Percentiles rank a stretch among this genome's conserved stretches.
These are phyloP conservation scores for Saccharomycopsis oosterbeekiorum DNA, from an alignment of 805 yeast species.

Conservation along the genomic window DNA sequence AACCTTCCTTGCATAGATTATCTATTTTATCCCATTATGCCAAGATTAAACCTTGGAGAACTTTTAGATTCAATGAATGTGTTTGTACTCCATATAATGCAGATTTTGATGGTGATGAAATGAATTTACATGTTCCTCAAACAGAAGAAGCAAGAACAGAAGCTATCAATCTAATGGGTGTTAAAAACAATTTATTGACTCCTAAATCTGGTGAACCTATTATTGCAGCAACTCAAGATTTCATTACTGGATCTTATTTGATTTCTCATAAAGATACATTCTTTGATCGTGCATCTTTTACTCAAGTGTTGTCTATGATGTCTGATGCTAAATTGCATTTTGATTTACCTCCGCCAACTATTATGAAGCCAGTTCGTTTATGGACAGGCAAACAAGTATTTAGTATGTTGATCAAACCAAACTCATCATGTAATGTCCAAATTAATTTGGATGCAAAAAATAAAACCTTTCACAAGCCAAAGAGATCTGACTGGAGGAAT, in stretches of 20 bases:
- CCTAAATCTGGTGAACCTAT: slow-evolving; percentile 99
- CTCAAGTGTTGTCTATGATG: slow-evolving; percentile 88
- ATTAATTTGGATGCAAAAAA: slow-evolving; percentile 92
- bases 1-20: slow-evolving; percentile 91
- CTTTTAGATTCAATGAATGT: slow-evolving; percentile 94
- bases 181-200: slow-evolving; percentile 84
- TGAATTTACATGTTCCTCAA: slow-evolving; percentile 98
- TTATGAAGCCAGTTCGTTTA: slow-evolving; percentile 74
- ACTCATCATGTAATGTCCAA: slow-evolving; percentile 59
- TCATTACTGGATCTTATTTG: slow-evolving; percentile 90
- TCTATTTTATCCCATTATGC: slow-evolving; percentile 95
- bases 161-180: slow-evolving; percentile 98
- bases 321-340: slow-evolving; percentile 81
- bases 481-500: slow-evolving; percentile 50
- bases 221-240: slow-evolving; percentile 99
- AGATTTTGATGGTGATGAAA: slow-evolving; percentile 98
- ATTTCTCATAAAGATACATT: slow-evolving; percentile 91
- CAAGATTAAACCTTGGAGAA: slow-evolving; percentile 95
- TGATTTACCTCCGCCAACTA: slow-evolving; percentile 93
- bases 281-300: slow-evolving; percentile 76
- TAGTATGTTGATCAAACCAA: slow-evolving; percentile 79
- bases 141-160: slow-evolving; percentile 98
- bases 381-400: slow-evolving; percentile 99
- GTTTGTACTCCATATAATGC: slow-evolving; percentile 99
- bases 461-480: slow-evolving; percentile 79